A percentile compares a stretch with the other conserved stretches of the same genome.
Conservation (phyloP, 1,284 basidiomycete species). For the Athelia sp. region DNA sequence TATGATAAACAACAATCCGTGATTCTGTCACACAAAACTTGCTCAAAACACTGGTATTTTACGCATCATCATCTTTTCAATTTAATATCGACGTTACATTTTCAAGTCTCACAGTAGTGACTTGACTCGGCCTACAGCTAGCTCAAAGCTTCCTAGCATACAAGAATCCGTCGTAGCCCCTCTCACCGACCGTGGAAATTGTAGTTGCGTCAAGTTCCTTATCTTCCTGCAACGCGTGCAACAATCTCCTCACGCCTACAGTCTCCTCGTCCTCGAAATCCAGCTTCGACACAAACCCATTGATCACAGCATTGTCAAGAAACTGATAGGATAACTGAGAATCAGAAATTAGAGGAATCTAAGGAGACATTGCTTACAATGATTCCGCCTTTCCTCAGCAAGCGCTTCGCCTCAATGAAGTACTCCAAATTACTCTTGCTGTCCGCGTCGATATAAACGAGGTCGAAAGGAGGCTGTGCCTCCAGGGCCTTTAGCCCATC, state of each 20-base stretch:
- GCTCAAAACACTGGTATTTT: too few relatives aligned
- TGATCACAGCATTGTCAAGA: slow-evolving; percentile 58
- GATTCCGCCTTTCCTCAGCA: slow-evolving; percentile 47
- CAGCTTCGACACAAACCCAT: slow-evolving; percentile 42
- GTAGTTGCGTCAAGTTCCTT: slow-evolving; percentile 55
- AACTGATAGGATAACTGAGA: slow-evolving; percentile 28
- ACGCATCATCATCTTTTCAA: too few relatives aligned
- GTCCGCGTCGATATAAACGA: slow-evolving; percentile 63
- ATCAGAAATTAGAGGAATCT: not conserved
- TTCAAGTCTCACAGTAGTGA: too few relatives aligned
- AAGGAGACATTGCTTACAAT: slow-evolving; percentile 35
- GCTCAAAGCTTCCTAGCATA: slow-evolving; percentile 35
- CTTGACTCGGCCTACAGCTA: not conserved
- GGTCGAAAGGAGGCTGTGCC: slow-evolving; percentile 43
- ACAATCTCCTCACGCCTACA: slow-evolving; percentile 44
- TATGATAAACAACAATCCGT: too few relatives aligned
- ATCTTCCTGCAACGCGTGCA: slow-evolving; percentile 46
- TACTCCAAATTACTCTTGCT: slow-evolving; percentile 45
- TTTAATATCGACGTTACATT: too few relatives aligned
- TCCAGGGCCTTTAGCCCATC: slow-evolving; percentile 39
- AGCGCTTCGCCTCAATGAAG: slow-evolving; percentile 50
- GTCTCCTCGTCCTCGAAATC: slow-evolving; percentile 28
- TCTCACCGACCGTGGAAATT: slow-evolving; percentile 56
- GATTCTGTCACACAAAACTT: too few relatives aligned
- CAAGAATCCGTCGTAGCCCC: slow-evolving; percentile 59